A percentile compares a stretch with the other conserved stretches of the same genome.
phyloP scores from a whole-genome alignment of 352 stramenopile genomes.

The Pythium apleroticum region DNA sequence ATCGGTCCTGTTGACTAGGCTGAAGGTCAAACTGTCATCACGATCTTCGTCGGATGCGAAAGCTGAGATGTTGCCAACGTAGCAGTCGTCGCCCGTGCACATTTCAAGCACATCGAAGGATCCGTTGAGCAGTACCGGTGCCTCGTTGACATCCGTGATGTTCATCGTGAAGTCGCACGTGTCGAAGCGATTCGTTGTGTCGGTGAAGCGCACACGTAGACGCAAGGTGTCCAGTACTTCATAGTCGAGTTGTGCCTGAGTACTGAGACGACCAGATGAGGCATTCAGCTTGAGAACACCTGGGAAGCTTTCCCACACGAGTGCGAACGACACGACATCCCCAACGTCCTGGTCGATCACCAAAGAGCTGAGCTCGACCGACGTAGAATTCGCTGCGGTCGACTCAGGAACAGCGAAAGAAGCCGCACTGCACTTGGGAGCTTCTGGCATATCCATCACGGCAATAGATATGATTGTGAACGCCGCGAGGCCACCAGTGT shows the following conservation, averaged over 20 bases:
- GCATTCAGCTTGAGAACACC: constrained; percentile 13
- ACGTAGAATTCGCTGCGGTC: constrained; percentile 10
- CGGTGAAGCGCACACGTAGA: constrained; percentile 46
- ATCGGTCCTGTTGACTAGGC: constrained; percentile 28
- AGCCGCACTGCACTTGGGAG: constrained; percentile 32
- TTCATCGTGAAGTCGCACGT: constrained; percentile 45
- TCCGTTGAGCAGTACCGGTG: constrained; percentile 34
- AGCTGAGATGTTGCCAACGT: constrained; percentile 36
- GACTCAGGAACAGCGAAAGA: constrained; percentile 36
- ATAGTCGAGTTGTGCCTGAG: constrained; percentile 38
- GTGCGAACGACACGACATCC: constrained; percentile 21
- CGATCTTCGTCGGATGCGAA: constrained; percentile 54
- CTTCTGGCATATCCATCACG: constrained; percentile 44
- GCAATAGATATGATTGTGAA: constrained; percentile 30
- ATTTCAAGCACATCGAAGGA: constrained; percentile 52
- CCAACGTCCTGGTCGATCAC: constrained; percentile 24
- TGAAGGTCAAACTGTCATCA: constrained; percentile 34
- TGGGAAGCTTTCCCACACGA: constrained; percentile 21
- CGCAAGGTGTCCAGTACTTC: constrained; percentile 37
- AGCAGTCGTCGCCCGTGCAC: constrained; percentile 43
- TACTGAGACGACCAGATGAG: constrained; percentile 22
- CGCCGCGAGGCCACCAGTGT: constrained; percentile 37
- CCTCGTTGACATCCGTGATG: constrained; percentile 49
- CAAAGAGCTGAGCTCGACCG: constrained; percentile 13
- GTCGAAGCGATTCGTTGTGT: constrained; percentile 36